Evolutionary conservation across 441 rosid species (phyloP).

Genomic region (Dalechampia spathulata): DNA sequence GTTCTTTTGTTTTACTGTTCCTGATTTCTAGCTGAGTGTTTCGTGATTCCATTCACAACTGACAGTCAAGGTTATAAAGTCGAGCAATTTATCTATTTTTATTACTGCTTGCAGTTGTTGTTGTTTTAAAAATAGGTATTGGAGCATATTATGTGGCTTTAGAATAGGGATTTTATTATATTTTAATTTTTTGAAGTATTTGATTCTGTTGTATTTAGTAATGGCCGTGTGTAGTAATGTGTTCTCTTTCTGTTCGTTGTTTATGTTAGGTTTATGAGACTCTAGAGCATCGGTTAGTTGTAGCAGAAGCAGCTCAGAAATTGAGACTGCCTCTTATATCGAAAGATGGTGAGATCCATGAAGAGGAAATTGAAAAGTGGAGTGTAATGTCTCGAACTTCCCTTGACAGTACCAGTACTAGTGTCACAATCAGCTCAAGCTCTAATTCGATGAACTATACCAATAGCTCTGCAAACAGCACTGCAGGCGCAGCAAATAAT

Average conservation of each 20-base stretch:
- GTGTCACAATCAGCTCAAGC: slow-evolving; percentile 63
- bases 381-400: slow-evolving; percentile 77
- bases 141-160: no score
- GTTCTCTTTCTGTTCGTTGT: neutral
- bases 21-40: no score
- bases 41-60: no score
- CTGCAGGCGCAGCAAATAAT: slow-evolving; percentile 31
- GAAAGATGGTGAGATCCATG: slow-evolving; percentile 83
- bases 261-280: slow-evolving; percentile 65
- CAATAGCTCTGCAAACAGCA: slow-evolving; percentile 45
- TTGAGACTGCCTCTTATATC: slow-evolving; percentile 90
- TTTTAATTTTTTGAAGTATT: neutral
- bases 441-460: slow-evolving; percentile 56
- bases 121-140: no score
- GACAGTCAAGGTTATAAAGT: neutral
- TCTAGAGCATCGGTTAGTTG: slow-evolving; percentile 78
- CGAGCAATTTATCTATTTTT: neutral
- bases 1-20: no score
- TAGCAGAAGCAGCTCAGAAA: slow-evolving; percentile 98
- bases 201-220: neutral
- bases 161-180: neutral
- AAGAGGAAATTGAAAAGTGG: slow-evolving; percentile 93
- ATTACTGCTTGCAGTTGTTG: neutral
- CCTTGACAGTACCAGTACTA: slow-evolving; percentile 73
- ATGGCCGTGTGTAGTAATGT: neutral